These are phyloP conservation scores for Agapanthus africanus DNA, from an alignment of 106 monocot genomes.

Conservation along the genomic window DNA sequence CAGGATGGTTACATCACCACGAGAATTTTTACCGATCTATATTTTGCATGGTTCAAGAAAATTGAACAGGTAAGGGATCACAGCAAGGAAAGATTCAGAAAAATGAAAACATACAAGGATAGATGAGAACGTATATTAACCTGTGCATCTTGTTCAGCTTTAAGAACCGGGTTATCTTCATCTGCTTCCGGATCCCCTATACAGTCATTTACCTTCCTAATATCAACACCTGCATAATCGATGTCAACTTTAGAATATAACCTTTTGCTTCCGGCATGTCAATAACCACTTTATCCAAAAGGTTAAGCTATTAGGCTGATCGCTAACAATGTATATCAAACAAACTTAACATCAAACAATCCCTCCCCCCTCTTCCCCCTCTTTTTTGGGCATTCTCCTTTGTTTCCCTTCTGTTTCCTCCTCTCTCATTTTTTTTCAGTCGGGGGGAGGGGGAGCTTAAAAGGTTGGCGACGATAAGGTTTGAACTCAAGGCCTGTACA, in stretches of 20 bases:
- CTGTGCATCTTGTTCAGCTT: conserved; percentile 65
- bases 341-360: too few relatives aligned
- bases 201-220: conserved; percentile 46
- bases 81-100: neutral
- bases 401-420: too few relatives aligned
- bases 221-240: conserved; percentile 35
- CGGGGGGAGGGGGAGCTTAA: too few relatives aligned
- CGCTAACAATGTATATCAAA: too few relatives aligned
- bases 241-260: neutral
- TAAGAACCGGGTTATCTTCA: conserved; percentile 46
- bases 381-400: too few relatives aligned
- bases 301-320: too few relatives aligned
- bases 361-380: too few relatives aligned
- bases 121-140: conserved; percentile 10
- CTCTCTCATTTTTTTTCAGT: too few relatives aligned
- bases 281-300: too few relatives aligned
- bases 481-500: too few relatives aligned
- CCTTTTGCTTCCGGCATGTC: too few relatives aligned
- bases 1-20: conserved; percentile 52
- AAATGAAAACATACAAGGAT: neutral
- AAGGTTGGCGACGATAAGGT: too few relatives aligned
- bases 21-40: conserved; percentile 39
- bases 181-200: conserved; percentile 51
- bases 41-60: neutral
- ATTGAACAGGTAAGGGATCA: neutral